Evolutionary conservation across 768 basidiomycete species (phyloP).

Genomic region (Pholiota molesta): DNA sequence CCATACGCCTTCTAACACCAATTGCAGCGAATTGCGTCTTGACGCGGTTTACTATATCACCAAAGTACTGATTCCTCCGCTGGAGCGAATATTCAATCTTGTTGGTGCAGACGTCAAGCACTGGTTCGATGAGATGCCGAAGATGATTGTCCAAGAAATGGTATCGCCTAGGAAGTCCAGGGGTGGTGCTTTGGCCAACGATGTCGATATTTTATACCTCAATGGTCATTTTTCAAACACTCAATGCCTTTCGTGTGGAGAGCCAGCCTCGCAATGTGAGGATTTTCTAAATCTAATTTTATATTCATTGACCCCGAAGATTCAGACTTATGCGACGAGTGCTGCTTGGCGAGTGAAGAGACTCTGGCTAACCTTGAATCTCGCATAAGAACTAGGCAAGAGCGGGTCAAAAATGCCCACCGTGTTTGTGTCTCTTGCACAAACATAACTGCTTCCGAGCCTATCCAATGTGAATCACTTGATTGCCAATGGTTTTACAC

Average conservation of each 20-base stretch:
- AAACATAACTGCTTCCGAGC: constrained; percentile 53
- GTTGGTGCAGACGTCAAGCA: constrained; percentile 83
- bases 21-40: constrained; percentile 64
- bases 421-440: constrained; percentile 76
- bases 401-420: constrained; percentile 59
- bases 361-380: constrained; percentile 60
- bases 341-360: constrained; percentile 50
- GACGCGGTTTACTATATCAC: constrained; percentile 91
- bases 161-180: constrained; percentile 34
- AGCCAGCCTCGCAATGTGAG: constrained; percentile 55
- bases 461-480: constrained; percentile 75
- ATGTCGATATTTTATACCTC: constrained; percentile 53
- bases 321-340: constrained; percentile 68
- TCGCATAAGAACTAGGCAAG: constrained; percentile 58
- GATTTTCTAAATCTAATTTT: neutral
- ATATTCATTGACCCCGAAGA: neutral
- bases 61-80: constrained; percentile 82
- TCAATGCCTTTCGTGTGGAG: constrained; percentile 72
- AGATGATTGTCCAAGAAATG: constrained; percentile 38
- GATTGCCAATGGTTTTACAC: constrained; percentile 88
- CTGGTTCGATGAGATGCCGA: constrained; percentile 92
- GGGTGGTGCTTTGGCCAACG: constrained; percentile 20
- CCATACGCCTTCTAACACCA: neutral
- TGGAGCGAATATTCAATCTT: constrained; percentile 90
- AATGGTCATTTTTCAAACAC: constrained; percentile 75